Base-by-base conservation (phyloP, 164 flowering plant genomes). In the Vitis rotundifolia region DNA sequence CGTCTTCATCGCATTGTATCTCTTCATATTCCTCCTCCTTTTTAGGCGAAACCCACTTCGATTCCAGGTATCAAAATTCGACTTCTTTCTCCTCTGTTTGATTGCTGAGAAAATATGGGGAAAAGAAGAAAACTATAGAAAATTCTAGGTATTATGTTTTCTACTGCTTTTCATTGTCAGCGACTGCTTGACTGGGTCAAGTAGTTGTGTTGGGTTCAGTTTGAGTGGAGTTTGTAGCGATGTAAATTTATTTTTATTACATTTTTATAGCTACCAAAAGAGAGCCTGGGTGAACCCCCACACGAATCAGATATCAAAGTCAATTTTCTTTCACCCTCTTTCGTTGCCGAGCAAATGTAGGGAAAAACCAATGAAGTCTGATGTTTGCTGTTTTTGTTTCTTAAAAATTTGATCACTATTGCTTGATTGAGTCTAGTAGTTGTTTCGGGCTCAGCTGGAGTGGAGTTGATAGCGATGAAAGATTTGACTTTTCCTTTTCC, bases 21-120 rank as follows among this genome's bases (percentile, higher is more conserved):
- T n/a, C n/a, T n/a, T n/a, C n/a, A n/a, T n/a, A n/a, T n/a, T n/a
- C 90, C 5, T 87, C 91, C 12, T 61, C 88, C 28, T 83, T 87
- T 71, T 61, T 85, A 7, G 83, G 78, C 14, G 85, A 74, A 29
- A 54, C 67, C 68, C 78, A n/a, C 73, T 50, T 76, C 26, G 70
- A 67, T 68, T 64, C 78, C 65, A 81, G 87, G 88, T 87, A 72
- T 47, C 11, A n/a, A 3, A 5, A 2, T n/a, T 22, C 22, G 1
- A 22, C 22, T 31, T 16, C 49, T 11, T 71, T 65, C 28, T 6
- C 22, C 9, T 44, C 19, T 63, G 29, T 55, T 28, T 26, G 48
- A 6, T 22, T 55, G 8, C 9, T 29, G 0, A 18, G 28, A n/a
- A 29, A 22, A 22, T 22, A 1, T 22, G 22, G 1, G 22, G 22